A percentile compares a stretch with the other conserved stretches of the same genome.
These are phyloP conservation scores for Zopfia rhizophila DNA, from an alignment of 2,329 filamentous ascomycete genomes.

Conservation along the genomic window DNA sequence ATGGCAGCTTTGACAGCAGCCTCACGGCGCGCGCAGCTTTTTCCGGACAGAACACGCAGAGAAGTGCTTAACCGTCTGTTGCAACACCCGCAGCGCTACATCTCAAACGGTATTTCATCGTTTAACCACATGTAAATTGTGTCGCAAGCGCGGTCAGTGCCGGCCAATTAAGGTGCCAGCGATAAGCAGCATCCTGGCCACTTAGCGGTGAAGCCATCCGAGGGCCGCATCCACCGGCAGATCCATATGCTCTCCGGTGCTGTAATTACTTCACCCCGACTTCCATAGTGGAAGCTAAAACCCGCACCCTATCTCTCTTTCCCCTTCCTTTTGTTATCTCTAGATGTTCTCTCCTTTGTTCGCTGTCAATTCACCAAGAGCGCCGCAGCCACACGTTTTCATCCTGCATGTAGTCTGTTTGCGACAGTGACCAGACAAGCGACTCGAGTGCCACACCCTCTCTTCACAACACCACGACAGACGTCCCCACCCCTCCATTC, in stretches of 20 bases:
- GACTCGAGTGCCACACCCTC: slow-evolving; percentile 10
- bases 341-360: slow-evolving; percentile 10
- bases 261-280: slow-evolving; percentile 32
- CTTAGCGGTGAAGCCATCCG: slow-evolving; percentile 9
- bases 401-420: no score
- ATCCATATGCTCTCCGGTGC: slow-evolving; percentile 23
- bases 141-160: slow-evolving; percentile 8
- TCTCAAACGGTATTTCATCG: no score
- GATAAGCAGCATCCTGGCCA: no score
- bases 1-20: no score
- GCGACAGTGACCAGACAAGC: neutral
- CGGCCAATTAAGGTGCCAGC: no score
- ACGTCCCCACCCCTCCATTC: slow-evolving; percentile 28
- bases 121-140: no score
- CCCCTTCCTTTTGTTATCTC: slow-evolving; percentile 15
- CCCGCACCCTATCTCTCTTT: slow-evolving; percentile 32
- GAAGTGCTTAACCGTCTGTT: no score
- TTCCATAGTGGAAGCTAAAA: slow-evolving; percentile 35
- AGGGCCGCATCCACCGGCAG: neutral
- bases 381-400: no score
- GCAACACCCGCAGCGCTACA: no score
- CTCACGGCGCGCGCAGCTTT: no score
- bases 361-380: no score
- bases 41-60: no score
- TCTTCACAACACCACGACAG: slow-evolving; percentile 8